Base-by-base conservation (phyloP, 2,329 filamentous ascomycete genomes). In the Periconia sp. region DNA sequence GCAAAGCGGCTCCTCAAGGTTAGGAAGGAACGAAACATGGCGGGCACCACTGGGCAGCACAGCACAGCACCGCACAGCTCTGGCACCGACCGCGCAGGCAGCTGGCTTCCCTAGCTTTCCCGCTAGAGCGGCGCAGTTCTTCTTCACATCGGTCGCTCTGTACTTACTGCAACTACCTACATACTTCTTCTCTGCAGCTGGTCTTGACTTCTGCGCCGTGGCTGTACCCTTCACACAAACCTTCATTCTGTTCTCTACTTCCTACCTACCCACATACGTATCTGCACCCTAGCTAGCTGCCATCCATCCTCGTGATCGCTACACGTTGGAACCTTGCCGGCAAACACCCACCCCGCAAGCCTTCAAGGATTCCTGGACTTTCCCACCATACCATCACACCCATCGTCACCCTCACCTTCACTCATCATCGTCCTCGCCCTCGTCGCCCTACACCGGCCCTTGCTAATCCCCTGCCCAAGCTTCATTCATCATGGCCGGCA, bases 401-500 rank as follows among this genome's bases (percentile, higher is more conserved):
- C 42, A 46, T 48, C 47, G 40, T 17, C 45, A 47, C 13, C 33
- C 6, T 37, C 33, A 27, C 23, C 23, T 5, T 37, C 17, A 6
- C 17, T 17, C 17, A 43, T 37, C 11, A 14, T 14, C 33, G 33
- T 27, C 23, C 23, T 27, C 30, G 37, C 15, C 31, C 11, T 37
- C 33, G 23, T 27, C 23, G 33, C 13, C 17, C 10, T 13, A 3
- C 17, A 43, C 15, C 11, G 11, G 15, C 10, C 11, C 42, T 44
- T 14, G 15, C 33, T n/a, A 37, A 37, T 14, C 44, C 31, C 6
- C 18, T 30, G 11, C 27, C 44, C 44, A 18, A 19, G 20, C 19
- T 19, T 15, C 57, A 18, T 48, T 52, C 46, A 60, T 56, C 57
- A 97, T 97, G 92, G 90, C 91, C 69, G 90, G 91, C 66, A 80